These are phyloP conservation scores for Rutstroemia sp. DNA, from an alignment of 2,329 filamentous ascomycete genomes.

Conservation along the genomic window DNA sequence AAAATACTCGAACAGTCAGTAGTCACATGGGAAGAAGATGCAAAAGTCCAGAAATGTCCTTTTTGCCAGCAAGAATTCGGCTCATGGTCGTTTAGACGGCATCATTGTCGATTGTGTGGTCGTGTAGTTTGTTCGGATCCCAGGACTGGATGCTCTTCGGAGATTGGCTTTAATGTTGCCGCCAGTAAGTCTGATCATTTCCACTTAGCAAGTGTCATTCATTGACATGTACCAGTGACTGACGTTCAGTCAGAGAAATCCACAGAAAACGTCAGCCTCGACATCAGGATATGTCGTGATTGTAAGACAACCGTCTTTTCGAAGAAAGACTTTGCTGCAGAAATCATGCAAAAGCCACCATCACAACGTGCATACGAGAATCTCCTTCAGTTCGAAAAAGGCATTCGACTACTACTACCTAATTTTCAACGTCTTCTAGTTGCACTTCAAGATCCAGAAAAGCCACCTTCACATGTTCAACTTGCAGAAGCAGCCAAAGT, in stretches of 20 bases:
- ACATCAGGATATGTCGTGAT: conserved; percentile 87
- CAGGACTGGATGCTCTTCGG: conserved; percentile 74
- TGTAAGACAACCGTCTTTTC: conserved; percentile 68
- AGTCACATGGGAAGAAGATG: conserved; percentile 92
- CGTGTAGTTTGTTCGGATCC: conserved; percentile 87
- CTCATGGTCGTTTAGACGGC: conserved; percentile 83
- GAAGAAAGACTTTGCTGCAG: conserved; percentile 57
- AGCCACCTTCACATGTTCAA: conserved; percentile 39
- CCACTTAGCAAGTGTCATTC: conserved; percentile 5
- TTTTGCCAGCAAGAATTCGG: conserved; percentile 96
- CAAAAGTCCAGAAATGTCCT: conserved; percentile 70
- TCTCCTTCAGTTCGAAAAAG: conserved; percentile 61
- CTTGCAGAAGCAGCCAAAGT: conserved; percentile 63
- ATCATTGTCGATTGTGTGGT: conserved; percentile 92
- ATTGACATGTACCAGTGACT: conserved; percentile 29
- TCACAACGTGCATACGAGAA: conserved; percentile 61
- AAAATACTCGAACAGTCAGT: conserved; percentile 85
- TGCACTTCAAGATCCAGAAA: conserved; percentile 58
- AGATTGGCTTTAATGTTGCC: conserved; percentile 74
- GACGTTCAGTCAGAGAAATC: conserved; percentile 38
- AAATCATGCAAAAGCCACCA: conserved; percentile 48
- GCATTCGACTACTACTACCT: conserved; percentile 60
- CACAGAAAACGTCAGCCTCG: conserved; percentile 54
- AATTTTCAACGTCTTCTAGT: conserved; percentile 60
- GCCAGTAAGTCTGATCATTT: conserved; percentile 41